A percentile compares a stretch with the other conserved stretches of the same genome.
Evolutionary conservation across 2,329 filamentous ascomycete genomes (phyloP).

Genomic region (Colletotrichum navitas): DNA sequence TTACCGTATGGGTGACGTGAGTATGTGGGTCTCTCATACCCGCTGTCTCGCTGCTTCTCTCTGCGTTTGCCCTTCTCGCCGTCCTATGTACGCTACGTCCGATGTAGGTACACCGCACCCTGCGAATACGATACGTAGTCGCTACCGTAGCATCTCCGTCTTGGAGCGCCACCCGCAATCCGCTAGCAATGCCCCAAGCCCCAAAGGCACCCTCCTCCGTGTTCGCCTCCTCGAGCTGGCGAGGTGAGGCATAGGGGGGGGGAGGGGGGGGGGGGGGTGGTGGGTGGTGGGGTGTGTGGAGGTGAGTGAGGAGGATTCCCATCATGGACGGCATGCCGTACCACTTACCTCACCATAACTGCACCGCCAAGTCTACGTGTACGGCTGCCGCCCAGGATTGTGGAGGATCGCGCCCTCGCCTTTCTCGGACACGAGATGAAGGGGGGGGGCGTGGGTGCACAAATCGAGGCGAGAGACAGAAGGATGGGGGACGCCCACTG

Average conservation of each 20-base stretch:
- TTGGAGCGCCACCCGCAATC: slow-evolving; percentile 40
- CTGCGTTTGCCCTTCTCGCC: slow-evolving; percentile 10
- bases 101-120: not conserved
- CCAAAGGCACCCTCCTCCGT: too few relatives aligned
- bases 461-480: slow-evolving; percentile 3
- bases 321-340: slow-evolving; percentile 11
- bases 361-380: slow-evolving; percentile 10
- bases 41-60: not conserved
- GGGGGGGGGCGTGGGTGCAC: not conserved
- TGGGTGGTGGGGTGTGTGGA: slow-evolving; percentile 2
- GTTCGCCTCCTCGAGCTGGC: slow-evolving; percentile 1
- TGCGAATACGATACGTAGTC: slow-evolving; percentile 16
- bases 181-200: slow-evolving; percentile 16
- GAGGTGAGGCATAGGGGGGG: slow-evolving; percentile 1
- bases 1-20: slow-evolving; percentile 38
- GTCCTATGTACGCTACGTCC: not conserved
- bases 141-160: slow-evolving; percentile 18
- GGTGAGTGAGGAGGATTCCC: slow-evolving; percentile 8
- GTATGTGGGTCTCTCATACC: slow-evolving; percentile 17
- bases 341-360: not conserved
- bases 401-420: slow-evolving; percentile 31
- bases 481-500: not conserved
- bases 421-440: slow-evolving; percentile 21
- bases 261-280: not conserved
- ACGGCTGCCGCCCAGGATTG: slow-evolving; percentile 19